Conservation (phyloP, 352 stramenopile species). For the Hyaloperonospora arabidopsidis region DNA sequence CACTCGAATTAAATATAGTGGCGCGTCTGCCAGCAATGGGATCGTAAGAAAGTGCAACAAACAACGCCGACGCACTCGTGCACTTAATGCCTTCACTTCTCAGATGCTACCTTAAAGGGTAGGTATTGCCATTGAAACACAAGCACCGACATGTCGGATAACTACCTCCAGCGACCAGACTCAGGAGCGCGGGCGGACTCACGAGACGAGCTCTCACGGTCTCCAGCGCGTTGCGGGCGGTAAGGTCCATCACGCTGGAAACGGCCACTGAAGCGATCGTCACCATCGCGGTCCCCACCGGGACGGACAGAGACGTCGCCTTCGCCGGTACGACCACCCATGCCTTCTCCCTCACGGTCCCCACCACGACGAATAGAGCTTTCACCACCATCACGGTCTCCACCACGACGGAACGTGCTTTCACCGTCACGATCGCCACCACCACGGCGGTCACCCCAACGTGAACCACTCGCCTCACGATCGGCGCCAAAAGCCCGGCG, state of each 20-base stretch:
- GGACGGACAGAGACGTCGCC: slow-evolving; percentile 16
- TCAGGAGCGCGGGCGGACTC: slow-evolving; percentile 42
- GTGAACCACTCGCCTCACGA: slow-evolving; percentile 16
- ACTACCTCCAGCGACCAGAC: slow-evolving; percentile 62
- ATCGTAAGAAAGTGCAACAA: slow-evolving; percentile 5
- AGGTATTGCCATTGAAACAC: slow-evolving; percentile 10
- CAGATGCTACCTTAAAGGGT: slow-evolving; percentile 14
- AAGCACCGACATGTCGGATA: neutral
- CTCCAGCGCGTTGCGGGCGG: slow-evolving; percentile 36
- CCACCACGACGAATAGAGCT: slow-evolving; percentile 11
- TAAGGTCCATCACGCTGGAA: slow-evolving; percentile 45
- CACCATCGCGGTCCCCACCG: slow-evolving; percentile 27
- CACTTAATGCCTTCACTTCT: slow-evolving; percentile 17
- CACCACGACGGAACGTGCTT: slow-evolving; percentile 14
- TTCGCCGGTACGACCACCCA: slow-evolving; percentile 16
- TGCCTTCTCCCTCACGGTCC: slow-evolving; percentile 13
- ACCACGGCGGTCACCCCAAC: slow-evolving; percentile 9
- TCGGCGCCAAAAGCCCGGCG: slow-evolving; percentile 23
- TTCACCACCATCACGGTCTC: slow-evolving; percentile 20
- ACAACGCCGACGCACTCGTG: slow-evolving; percentile 18
- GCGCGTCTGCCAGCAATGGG: no score
- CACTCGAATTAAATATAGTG: no score
- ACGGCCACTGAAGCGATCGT: slow-evolving; percentile 46
- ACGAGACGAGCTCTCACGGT: slow-evolving; percentile 29
- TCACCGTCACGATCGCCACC: slow-evolving; percentile 23